These are phyloP conservation scores for Gastrolobium villosum DNA, from an alignment of 306 rosid genomes.

Conservation along the genomic window DNA sequence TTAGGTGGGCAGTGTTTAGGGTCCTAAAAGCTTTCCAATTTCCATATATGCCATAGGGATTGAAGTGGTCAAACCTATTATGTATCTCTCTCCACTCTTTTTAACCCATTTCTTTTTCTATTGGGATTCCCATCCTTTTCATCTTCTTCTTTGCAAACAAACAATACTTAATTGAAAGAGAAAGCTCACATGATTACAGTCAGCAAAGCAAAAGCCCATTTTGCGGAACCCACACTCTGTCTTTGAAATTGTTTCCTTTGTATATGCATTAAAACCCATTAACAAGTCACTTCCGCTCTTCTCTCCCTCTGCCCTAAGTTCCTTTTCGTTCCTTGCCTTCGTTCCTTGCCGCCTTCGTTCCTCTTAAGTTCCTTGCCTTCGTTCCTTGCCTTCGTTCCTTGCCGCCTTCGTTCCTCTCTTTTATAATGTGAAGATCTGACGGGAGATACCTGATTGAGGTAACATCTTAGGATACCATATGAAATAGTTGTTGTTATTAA, in stretches of 20 bases:
- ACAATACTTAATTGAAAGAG: constrained; percentile 55
- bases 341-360: no score
- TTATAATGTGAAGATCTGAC: no score
- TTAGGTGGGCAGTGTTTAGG: constrained; percentile 54
- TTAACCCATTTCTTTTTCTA: constrained; percentile 53
- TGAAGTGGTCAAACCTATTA: constrained; percentile 67
- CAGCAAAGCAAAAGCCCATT: constrained; percentile 62
- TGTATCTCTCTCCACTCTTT: constrained; percentile 52
- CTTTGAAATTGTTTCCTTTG: constrained; percentile 7
- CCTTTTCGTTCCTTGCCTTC: no score
- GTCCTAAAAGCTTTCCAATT: constrained; percentile 52
- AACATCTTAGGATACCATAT: no score
- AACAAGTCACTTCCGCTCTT: constrained; percentile 17
- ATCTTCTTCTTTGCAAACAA: constrained; percentile 56
- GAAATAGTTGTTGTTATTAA: no score
- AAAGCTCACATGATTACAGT: constrained; percentile 55
- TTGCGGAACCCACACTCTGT: constrained; percentile 52
- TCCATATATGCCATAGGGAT: constrained; percentile 49
- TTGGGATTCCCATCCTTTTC: constrained; percentile 78
- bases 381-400: no score
- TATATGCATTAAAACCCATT: constrained; percentile 25
- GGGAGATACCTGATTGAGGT: no score
- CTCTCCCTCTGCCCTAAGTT: constrained; percentile 11
- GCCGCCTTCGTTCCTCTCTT: no score
- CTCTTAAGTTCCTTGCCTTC: no score